Conservation (phyloP, 495 filamentous ascomycete genomes). For the Astrothelium subdiscretum region DNA sequence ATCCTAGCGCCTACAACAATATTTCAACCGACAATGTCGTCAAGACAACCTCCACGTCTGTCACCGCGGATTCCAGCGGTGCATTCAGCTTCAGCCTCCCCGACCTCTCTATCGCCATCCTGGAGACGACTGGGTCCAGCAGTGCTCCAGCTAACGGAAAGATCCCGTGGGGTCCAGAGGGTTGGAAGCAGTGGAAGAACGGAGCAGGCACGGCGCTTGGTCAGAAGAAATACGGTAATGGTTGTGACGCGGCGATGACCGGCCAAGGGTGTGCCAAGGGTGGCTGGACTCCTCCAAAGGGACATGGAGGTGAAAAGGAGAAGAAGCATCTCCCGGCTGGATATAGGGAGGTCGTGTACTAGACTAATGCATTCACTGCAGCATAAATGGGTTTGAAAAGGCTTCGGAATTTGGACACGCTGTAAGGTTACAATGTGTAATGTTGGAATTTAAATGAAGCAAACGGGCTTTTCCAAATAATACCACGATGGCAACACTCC, state of each 20-base stretch:
- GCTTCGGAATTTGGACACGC: too few relatives aligned
- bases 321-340: too few relatives aligned
- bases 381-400: too few relatives aligned
- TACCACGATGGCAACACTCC: too few relatives aligned
- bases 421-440: too few relatives aligned
- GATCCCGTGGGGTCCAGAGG: background rate
- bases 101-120: constrained; percentile 13
- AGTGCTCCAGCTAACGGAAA: background rate
- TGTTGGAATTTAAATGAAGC: too few relatives aligned
- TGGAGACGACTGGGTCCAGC: constrained; percentile 5
- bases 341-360: too few relatives aligned
- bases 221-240: background rate
- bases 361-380: too few relatives aligned
- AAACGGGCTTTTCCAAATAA: too few relatives aligned
- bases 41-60: background rate
- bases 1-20: constrained; percentile 31
- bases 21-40: constrained; percentile 21
- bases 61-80: constrained; percentile 10
- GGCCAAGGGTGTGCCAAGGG: background rate
- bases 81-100: constrained; percentile 16
- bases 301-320: too few relatives aligned
- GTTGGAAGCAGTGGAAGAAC: background rate
- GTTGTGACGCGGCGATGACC: background rate
- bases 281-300: background rate
- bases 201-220: background rate